Percentiles rank a stretch among this genome's conserved stretches.
Conservation (phyloP, 768 basidiomycete genomes). For the Suillus subalutaceus region DNA sequence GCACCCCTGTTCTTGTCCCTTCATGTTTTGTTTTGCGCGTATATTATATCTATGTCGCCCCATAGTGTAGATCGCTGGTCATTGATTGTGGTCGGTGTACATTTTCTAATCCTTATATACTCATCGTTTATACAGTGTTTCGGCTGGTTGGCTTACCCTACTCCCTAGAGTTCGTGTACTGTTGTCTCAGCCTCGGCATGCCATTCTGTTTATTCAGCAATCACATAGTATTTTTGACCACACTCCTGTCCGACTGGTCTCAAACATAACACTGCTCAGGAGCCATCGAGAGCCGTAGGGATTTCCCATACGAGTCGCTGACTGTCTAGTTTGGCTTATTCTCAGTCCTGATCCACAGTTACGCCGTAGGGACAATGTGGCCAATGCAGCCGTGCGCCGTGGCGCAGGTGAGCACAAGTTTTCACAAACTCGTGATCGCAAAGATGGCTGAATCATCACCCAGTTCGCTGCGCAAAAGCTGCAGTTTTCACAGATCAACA, state of each 20-base stretch:
- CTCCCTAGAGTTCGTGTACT: neutral
- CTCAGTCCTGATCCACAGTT: neutral
- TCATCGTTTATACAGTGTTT: conserved; percentile 34
- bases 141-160: conserved; percentile 5
- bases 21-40: conserved; percentile 28
- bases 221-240: conserved; percentile 3
- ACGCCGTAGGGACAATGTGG: neutral
- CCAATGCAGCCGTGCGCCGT: neutral
- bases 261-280: neutral
- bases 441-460: neutral
- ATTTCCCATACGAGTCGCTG: neutral
- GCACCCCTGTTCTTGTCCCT: conserved; percentile 5
- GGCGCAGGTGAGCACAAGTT: neutral
- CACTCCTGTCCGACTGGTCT: neutral
- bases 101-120: conserved; percentile 39
- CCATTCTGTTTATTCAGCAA: conserved; percentile 1
- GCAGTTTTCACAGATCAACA: neutral
- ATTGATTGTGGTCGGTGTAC: conserved; percentile 20
- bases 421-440: neutral
- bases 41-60: conserved; percentile 37
- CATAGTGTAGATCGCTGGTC: conserved; percentile 33
- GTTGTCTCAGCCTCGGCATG: neutral
- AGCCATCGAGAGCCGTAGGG: neutral
- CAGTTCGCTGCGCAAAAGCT: neutral
- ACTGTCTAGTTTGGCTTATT: neutral